phyloP scores from a whole-genome alignment of 441 rosid genomes.

The Gossypium gossypioides region DNA sequence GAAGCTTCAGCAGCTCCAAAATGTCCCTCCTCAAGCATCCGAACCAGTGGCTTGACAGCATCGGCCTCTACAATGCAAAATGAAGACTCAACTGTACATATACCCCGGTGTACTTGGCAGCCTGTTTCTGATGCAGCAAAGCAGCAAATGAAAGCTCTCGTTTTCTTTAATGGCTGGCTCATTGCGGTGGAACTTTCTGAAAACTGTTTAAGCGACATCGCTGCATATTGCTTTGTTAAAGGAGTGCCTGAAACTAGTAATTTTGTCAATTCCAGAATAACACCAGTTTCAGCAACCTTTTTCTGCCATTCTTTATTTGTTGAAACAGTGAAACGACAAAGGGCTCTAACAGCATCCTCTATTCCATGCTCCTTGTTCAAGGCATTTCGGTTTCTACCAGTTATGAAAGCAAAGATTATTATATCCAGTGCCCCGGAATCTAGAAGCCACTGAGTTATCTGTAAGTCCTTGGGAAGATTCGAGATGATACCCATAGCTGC shows the following conservation, averaged over 20 bases:
- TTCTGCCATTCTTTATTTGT: slow-evolving; percentile 30
- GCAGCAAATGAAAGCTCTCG: slow-evolving; percentile 14
- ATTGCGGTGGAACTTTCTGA: slow-evolving; percentile 27
- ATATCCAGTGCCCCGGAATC: slow-evolving; percentile 23
- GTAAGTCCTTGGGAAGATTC: slow-evolving; percentile 24
- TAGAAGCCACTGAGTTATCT: slow-evolving; percentile 27
- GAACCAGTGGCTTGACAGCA: slow-evolving; percentile 26
- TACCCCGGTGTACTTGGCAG: slow-evolving; percentile 31
- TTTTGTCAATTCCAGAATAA: slow-evolving; percentile 22
- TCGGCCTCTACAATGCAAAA: slow-evolving; percentile 34
- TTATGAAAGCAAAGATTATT: slow-evolving; percentile 16
- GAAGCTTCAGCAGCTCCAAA: slow-evolving; percentile 24
- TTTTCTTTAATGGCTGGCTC: slow-evolving; percentile 17
- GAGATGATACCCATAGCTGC: slow-evolving; percentile 30
- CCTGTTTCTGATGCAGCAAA: slow-evolving; percentile 12
- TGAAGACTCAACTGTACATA: slow-evolving; percentile 28
- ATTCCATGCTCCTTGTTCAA: slow-evolving; percentile 4
- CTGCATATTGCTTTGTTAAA: slow-evolving; percentile 26
- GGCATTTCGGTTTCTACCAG: slow-evolving; percentile 12
- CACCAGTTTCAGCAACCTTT: slow-evolving; percentile 22
- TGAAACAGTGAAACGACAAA: slow-evolving; percentile 26
- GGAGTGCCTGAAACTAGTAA: slow-evolving; percentile 24
- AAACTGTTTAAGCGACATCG: slow-evolving; percentile 29
- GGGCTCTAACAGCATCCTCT: slow-evolving; percentile 24
- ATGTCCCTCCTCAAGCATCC: slow-evolving; percentile 22